These are phyloP conservation scores for Naganishia onofrii DNA, from an alignment of 768 basidiomycete genomes.

Conservation along the genomic window DNA sequence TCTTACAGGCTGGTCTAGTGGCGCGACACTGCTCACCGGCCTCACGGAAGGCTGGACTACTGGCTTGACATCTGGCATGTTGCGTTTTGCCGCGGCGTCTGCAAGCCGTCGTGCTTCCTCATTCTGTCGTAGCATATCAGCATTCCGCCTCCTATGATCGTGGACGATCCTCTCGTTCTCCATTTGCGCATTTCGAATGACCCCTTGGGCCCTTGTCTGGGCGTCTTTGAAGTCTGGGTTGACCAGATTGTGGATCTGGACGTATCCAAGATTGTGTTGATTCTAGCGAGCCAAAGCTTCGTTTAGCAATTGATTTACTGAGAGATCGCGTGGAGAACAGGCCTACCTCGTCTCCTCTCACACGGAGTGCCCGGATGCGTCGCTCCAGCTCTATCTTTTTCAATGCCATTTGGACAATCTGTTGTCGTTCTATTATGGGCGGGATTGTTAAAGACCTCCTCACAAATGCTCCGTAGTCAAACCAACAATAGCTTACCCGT, in stretches of 20 bases:
- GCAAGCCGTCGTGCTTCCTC: slow-evolving; percentile 7
- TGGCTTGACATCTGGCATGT: background rate
- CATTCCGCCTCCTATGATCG: slow-evolving; percentile 11
- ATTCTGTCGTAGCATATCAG: slow-evolving; percentile 14
- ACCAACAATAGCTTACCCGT: background rate
- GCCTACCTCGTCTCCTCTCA: slow-evolving; percentile 25
- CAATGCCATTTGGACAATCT: slow-evolving; percentile 2
- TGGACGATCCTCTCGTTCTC: slow-evolving; percentile 16
- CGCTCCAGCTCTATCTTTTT: slow-evolving; percentile 11
- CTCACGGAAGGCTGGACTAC: background rate
- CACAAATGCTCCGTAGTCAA: background rate
- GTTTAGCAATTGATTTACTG: background rate
- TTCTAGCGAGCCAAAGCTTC: background rate
- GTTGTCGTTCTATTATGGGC: background rate
- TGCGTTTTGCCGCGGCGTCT: background rate
- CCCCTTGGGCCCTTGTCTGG: background rate
- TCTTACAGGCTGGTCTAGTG: background rate
- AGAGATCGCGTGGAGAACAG: no score
- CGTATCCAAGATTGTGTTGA: slow-evolving; percentile 4
- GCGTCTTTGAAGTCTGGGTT: slow-evolving; percentile 6
- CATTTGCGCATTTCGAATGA: slow-evolving; percentile 1
- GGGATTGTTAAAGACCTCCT: background rate
- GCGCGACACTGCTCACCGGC: no score
- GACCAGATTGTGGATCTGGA: slow-evolving; percentile 19
- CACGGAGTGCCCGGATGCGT: slow-evolving; percentile 5